Evolutionary conservation across 176 grass and related monocot species (phyloP), one percentile per base, ranked within the genome.

Genomic region (Tillandsia fasciculata): DNA sequence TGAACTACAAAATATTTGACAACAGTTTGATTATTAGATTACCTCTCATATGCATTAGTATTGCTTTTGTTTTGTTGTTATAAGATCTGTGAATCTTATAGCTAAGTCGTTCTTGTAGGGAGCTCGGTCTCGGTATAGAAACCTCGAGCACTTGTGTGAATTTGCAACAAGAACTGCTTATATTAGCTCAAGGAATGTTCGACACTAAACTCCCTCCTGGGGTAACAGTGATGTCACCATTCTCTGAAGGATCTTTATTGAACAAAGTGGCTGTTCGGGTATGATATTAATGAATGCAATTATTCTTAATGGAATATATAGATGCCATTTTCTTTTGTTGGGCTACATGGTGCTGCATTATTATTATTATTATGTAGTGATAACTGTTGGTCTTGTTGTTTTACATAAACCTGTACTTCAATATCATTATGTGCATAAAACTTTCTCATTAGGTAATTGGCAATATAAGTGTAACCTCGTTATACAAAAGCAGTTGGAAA

Each of bases 141-240:
- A 97, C 89, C 65, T 76, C 68, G 68, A 77, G 20, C 67, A 83
- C 79, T 76, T 51, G 79, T 79, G 77, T 77, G 70, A 86, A 97
- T 72, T 74, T 76, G 63, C 74, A 87, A 68, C 73, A 75, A 77
- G 89, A 97, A 81, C 42, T 97, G 26, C 86, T 83, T 56, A 76
- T 79, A 13, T 61, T 97, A 83, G 81, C 86, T 15, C 76, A 72
- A 72, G 83, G 49, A 69, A 97, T 97, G 93, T 97, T 97, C 56
- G 93, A 97, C 77, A 97, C 93, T 72, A 92, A 82, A 83, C 82
- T 97, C 73, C 93, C 93, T 29, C 93, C 89, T 79, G 93, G 93
- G 69, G 86, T 87, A 64, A 85, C 84, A 59, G 8, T 87, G 48
- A 70, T 97, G 28, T 87, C 93, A 15, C 93, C 93, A 24, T 97